phyloP scores from a whole-genome alignment of 805 yeast species.

The Kluyveromyces lactis region DNA sequence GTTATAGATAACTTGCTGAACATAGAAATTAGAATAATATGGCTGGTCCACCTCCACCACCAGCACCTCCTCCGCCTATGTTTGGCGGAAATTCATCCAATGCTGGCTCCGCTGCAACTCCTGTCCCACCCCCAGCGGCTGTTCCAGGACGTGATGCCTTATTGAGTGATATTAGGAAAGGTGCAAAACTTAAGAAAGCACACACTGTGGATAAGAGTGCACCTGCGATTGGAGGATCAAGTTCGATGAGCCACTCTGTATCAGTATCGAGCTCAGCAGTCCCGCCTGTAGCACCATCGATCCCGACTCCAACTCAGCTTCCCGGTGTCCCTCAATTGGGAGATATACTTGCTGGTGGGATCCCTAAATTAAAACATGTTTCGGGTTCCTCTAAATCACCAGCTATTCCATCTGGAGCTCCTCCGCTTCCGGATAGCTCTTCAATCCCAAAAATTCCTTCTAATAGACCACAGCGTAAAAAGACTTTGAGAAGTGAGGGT shows the following conservation, averaged over 20 bases:
- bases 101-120: slow-evolving; percentile 16
- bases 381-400: slow-evolving; percentile 30
- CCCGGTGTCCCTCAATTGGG: slow-evolving; percentile 28
- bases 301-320: slow-evolving; percentile 20
- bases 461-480: slow-evolving; percentile 3
- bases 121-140: slow-evolving; percentile 25
- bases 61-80: slow-evolving; percentile 45
- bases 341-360: slow-evolving; percentile 52
- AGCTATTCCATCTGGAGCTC: slow-evolving; percentile 27
- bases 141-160: slow-evolving; percentile 44
- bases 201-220: slow-evolving; percentile 60
- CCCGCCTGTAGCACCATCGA: slow-evolving; percentile 25
- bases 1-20: no score
- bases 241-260: slow-evolving; percentile 19
- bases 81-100: slow-evolving; percentile 25
- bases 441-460: slow-evolving; percentile 19
- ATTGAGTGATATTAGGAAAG: slow-evolving; percentile 77
- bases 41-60: slow-evolving; percentile 44
- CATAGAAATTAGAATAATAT: slow-evolving; percentile 15
- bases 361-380: slow-evolving; percentile 58
- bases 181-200: slow-evolving; percentile 51
- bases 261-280: slow-evolving; percentile 5
- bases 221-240: slow-evolving; percentile 40
- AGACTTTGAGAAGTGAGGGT: neutral
- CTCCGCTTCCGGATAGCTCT: slow-evolving; percentile 25